phyloP scores from a whole-genome alignment of 106 monocot genomes.

The Allium sativum region DNA sequence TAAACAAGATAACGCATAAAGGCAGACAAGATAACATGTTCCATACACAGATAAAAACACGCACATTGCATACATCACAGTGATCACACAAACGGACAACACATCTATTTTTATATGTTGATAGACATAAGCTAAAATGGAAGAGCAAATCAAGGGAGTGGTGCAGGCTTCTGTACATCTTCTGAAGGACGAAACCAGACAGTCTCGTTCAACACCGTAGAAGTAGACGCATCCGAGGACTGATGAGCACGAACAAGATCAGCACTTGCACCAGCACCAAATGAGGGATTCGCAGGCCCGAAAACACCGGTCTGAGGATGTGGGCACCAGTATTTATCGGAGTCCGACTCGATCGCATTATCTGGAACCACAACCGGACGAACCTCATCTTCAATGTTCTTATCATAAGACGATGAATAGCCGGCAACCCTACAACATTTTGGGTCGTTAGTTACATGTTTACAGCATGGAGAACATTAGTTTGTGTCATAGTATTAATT shows the following conservation, averaged over 20 bases:
- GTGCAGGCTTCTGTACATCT: slow-evolving; percentile 56
- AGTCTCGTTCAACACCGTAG: slow-evolving; percentile 45
- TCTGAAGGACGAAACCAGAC: slow-evolving; percentile 73
- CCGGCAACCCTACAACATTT: slow-evolving; percentile 5
- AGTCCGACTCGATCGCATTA: slow-evolving; percentile 17
- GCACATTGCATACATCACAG: not conserved
- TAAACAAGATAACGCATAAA: too few relatives aligned
- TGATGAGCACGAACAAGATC: not conserved
- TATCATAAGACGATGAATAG: slow-evolving; percentile 29
- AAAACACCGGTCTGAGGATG: slow-evolving; percentile 52
- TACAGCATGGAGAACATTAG: too few relatives aligned
- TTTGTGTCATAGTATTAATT: too few relatives aligned
- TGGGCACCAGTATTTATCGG: slow-evolving; percentile 52
- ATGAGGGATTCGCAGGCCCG: slow-evolving; percentile 19
- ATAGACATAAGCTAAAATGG: too few relatives aligned
- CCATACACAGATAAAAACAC: not conserved
- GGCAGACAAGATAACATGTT: too few relatives aligned
- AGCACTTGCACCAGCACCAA: not conserved
- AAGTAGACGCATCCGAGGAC: not conserved
- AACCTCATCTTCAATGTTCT: slow-evolving; percentile 38
- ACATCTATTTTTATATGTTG: not conserved
- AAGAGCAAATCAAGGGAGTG: slow-evolving; percentile 1
- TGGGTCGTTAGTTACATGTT: too few relatives aligned
- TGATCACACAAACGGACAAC: not conserved
- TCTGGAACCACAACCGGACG: slow-evolving; percentile 36